Conservation (phyloP, 2,329 filamentous ascomycete species). For the Trichophyton simii region DNA sequence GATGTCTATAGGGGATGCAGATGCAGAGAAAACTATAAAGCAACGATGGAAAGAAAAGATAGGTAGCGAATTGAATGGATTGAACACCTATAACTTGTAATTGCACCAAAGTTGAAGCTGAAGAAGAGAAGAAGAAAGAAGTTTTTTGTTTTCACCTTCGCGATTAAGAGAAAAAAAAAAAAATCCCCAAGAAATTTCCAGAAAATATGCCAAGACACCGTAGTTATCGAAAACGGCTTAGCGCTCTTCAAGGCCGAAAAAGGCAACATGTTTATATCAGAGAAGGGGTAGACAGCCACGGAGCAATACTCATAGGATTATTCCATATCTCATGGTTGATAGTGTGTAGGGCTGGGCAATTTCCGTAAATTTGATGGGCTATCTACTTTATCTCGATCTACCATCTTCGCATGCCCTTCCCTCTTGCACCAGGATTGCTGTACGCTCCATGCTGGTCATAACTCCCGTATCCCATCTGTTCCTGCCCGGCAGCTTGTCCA, state of each 20-base stretch:
- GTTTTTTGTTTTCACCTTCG: conserved; percentile 10
- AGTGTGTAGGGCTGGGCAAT: neutral
- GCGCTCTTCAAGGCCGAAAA: neutral
- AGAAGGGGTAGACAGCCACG: neutral
- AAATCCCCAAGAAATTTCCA: conserved; percentile 16
- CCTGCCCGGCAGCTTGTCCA: conserved; percentile 26
- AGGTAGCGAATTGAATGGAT: neutral
- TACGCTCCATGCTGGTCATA: conserved; percentile 30
- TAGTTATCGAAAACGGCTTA: conserved; percentile 3
- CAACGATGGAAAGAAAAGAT: conserved; percentile 4
- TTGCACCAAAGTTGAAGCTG: neutral
- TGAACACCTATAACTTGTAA: neutral
- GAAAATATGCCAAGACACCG: conserved; percentile 15
- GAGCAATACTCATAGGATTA: neutral
- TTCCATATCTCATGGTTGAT: neutral
- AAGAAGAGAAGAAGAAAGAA: neutral
- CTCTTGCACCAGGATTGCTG: conserved; percentile 26
- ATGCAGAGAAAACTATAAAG: neutral
- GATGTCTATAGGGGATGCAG: neutral
- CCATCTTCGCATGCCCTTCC: conserved; percentile 25
- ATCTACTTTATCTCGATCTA: conserved; percentile 16
- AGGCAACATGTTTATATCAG: neutral
- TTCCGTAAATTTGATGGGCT: neutral
- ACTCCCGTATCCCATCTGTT: conserved; percentile 33
- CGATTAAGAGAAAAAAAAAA: neutral